Conservation (phyloP, 306 rosid species). For the Medicago ruthenica region DNA sequence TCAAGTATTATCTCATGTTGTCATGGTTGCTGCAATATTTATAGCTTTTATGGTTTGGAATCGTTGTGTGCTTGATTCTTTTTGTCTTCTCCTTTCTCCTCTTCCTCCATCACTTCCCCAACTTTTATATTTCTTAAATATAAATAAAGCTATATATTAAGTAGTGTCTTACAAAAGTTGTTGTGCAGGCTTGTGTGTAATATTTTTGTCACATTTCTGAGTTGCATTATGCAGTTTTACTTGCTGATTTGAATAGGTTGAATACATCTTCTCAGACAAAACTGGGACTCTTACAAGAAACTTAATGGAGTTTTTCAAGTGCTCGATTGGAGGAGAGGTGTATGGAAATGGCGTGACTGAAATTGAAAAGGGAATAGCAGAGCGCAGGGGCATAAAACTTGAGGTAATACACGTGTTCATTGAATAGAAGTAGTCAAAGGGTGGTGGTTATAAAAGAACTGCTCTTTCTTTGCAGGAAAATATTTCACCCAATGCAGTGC, state of each 20-base stretch:
- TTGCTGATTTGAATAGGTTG: slow-evolving; percentile 70
- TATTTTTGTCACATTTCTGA: slow-evolving; percentile 30
- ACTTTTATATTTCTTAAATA: background rate
- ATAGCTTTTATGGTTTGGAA: slow-evolving; percentile 3
- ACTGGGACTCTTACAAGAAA: slow-evolving; percentile 97
- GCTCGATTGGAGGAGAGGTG: slow-evolving; percentile 92
- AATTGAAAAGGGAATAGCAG: slow-evolving; percentile 84
- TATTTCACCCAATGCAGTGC: slow-evolving; percentile 57
- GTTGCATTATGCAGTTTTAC: slow-evolving; percentile 34
- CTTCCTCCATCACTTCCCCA: background rate
- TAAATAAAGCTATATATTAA: slow-evolving; percentile 1
- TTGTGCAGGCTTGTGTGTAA: background rate
- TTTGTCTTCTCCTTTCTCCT: slow-evolving; percentile 13
- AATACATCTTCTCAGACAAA: slow-evolving; percentile 96
- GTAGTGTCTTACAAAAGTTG: slow-evolving; percentile 8
- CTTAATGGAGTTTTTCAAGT: slow-evolving; percentile 98
- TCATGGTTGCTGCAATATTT: slow-evolving; percentile 4
- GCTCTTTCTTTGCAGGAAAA: slow-evolving; percentile 54
- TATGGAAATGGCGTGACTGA: slow-evolving; percentile 95
- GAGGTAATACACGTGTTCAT: slow-evolving; percentile 50
- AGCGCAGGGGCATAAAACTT: slow-evolving; percentile 70
- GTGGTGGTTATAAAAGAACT: slow-evolving; percentile 15
- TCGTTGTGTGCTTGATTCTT: slow-evolving; percentile 5
- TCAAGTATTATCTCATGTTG: slow-evolving; percentile 1
- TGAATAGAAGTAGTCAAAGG: slow-evolving; percentile 9